Evolutionary conservation across 1,139 yeast species (phyloP).

Genomic region (Pichia cactophila): DNA sequence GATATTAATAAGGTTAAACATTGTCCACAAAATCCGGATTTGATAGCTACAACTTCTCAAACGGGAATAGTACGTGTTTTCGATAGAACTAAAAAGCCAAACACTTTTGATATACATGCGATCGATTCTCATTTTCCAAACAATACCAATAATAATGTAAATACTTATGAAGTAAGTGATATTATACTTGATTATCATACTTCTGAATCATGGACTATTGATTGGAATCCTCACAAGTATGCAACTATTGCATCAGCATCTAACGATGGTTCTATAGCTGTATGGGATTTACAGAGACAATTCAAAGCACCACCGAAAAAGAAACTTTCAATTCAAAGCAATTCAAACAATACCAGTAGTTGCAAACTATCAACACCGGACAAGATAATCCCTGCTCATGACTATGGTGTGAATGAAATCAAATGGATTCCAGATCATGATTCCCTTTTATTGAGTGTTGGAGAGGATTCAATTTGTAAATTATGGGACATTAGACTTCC

Average conservation of each 20-base stretch:
- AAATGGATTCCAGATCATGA: constrained; percentile 57
- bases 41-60: constrained; percentile 58
- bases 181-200: constrained; percentile 23
- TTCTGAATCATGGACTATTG: constrained; percentile 29
- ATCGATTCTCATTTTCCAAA: neutral
- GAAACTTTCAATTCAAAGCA: constrained; percentile 6
- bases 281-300: constrained; percentile 26
- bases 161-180: constrained; percentile 20
- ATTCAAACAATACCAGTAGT: constrained; percentile 12
- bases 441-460: constrained; percentile 47
- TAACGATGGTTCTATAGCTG: constrained; percentile 28
- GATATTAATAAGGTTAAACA: constrained; percentile 69
- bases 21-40: constrained; percentile 66
- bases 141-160: neutral
- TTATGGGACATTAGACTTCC: constrained; percentile 43
- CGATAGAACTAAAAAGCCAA: constrained; percentile 47
- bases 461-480: constrained; percentile 45
- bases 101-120: constrained; percentile 11
- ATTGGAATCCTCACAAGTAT: constrained; percentile 25
- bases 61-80: constrained; percentile 30
- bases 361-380: constrained; percentile 16
- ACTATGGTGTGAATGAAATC: constrained; percentile 50
- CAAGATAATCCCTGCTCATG: constrained; percentile 20
- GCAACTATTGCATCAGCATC: constrained; percentile 27
- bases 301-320: constrained; percentile 16